These are phyloP conservation scores for Rhizopogon vesiculosus DNA, from an alignment of 768 basidiomycete species.

Conservation along the genomic window DNA sequence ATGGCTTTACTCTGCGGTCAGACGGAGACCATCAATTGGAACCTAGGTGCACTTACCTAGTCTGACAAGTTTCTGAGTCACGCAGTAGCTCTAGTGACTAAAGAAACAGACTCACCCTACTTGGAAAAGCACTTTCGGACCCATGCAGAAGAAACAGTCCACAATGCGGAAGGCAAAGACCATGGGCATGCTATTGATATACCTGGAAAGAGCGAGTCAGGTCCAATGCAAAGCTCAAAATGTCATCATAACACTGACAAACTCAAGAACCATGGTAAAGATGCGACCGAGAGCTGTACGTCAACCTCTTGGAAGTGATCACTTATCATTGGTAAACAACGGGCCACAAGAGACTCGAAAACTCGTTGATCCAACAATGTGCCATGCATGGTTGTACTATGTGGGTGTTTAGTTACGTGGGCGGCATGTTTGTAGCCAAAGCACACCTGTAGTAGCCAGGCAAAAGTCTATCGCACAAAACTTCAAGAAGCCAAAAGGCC, in stretches of 20 bases:
- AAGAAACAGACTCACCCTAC: slow-evolving; percentile 61
- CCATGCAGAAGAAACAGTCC: slow-evolving; percentile 99
- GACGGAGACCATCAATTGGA: slow-evolving; percentile 1
- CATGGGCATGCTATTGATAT: slow-evolving; percentile 93
- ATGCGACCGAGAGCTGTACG: slow-evolving; percentile 95
- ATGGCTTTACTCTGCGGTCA: slow-evolving; percentile 57
- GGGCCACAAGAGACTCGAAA: slow-evolving; percentile 89
- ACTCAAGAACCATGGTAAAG: slow-evolving; percentile 97
- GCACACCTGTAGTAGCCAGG: slow-evolving; percentile 96
- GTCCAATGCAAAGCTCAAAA: not conserved
- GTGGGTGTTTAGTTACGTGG: slow-evolving; percentile 3
- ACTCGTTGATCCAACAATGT: slow-evolving; percentile 98
- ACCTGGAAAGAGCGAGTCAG: slow-evolving; percentile 36
- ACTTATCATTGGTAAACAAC: slow-evolving; percentile 88
- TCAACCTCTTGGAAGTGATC: slow-evolving; percentile 90
- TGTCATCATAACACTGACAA: slow-evolving; percentile 52
- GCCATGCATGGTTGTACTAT: slow-evolving; percentile 95
- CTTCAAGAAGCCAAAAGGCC: slow-evolving; percentile 94
- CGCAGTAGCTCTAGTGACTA: not conserved
- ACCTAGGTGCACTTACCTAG: slow-evolving; percentile 41
- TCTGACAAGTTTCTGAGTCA: slow-evolving; percentile 27
- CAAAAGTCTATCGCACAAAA: slow-evolving; percentile 88
- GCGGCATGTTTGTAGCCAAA: not conserved
- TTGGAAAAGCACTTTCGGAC: slow-evolving; percentile 97
- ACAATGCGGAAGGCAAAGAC: slow-evolving; percentile 97